Evolutionary conservation across 2,329 filamentous ascomycete species (phyloP), one percentile per base, ranked within the genome.

Genomic region (Cordyceps tenuipes): DNA sequence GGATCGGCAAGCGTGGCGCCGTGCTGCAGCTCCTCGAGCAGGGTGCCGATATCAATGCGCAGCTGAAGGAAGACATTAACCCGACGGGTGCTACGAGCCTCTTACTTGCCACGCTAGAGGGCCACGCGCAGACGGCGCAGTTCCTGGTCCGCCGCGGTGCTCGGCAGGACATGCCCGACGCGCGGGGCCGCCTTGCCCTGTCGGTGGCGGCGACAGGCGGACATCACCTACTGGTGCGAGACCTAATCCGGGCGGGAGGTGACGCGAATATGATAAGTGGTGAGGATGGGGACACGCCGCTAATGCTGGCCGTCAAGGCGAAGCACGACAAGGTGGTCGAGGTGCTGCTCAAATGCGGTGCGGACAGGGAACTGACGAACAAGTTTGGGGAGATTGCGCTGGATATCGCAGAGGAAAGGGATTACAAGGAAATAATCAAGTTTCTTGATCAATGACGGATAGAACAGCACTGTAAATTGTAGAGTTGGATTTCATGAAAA

Each of bases 271-370:
- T 60, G 43, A 31, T 17, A 34, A 54, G 50, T 15, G 57, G 57
- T 3, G 57, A 54, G 19, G 48, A 60, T 13, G 8, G 23, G 2
- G 43, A 60, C n/a, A 54, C 50, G 3, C 9, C 26, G 10, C 50
- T 60, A 1, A 60, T 60, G 57, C 19, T 43, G 1, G 57, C 57
- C 0, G 57, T 54, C 15, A 43, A 41, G 3, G 57, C n/a, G 19
- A 60, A 54, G 50, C 57, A 60, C 3, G 57, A 54, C 21, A 54
- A 60, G 17, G 57, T 60, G 5, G 50, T 60, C 5, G 57, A 60
- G 31, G 50, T 60, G 43, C 43, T 60, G 29, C 13, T 60, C 43
- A 31, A 54, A 43, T 48, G 48, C 15, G 57, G 57, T 6, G 57
- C 43, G 17, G 50, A 60, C n/a, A 17, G 31, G 1, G 43, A 54